phyloP scores from a whole-genome alignment of 225 moss, liverwort and hornwort species.

The Marchantia polymorpha region DNA sequence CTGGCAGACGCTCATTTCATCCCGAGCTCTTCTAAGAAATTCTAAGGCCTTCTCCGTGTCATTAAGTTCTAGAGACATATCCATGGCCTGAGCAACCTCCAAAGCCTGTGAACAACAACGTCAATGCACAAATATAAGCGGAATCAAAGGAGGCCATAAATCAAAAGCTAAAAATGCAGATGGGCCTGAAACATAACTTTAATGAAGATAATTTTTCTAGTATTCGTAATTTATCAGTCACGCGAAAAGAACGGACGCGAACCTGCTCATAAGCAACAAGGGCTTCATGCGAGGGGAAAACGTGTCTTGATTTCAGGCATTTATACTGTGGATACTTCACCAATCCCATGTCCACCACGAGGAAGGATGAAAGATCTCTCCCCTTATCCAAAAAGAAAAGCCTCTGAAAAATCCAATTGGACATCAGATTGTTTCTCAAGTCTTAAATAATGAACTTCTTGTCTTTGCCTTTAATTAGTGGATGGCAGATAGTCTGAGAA shows the following conservation, averaged over 20 bases:
- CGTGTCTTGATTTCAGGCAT: constrained; percentile 61
- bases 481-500: neutral
- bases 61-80: constrained; percentile 79
- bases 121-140: neutral
- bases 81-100: constrained; percentile 87
- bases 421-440: neutral
- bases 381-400: constrained; percentile 91
- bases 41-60: constrained; percentile 53
- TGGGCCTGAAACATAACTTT: neutral
- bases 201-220: too few species aligned
- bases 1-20: constrained; percentile 43
- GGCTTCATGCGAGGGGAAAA: constrained; percentile 59
- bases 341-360: constrained; percentile 85
- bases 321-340: constrained; percentile 82
- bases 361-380: constrained; percentile 83
- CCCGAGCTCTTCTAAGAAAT: constrained; percentile 52
- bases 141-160: neutral
- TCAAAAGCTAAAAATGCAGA: neutral
- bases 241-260: neutral
- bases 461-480: too few species aligned
- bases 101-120: constrained; percentile 57
- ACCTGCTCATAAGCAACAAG: constrained; percentile 89
- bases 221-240: too few species aligned
- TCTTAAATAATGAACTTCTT: neutral
- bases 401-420: constrained; percentile 47